Evolutionary conservation across 805 yeast species (phyloP), one percentile per base, ranked within the genome.

Genomic region (Wickerhamomyces sydowiorum): DNA sequence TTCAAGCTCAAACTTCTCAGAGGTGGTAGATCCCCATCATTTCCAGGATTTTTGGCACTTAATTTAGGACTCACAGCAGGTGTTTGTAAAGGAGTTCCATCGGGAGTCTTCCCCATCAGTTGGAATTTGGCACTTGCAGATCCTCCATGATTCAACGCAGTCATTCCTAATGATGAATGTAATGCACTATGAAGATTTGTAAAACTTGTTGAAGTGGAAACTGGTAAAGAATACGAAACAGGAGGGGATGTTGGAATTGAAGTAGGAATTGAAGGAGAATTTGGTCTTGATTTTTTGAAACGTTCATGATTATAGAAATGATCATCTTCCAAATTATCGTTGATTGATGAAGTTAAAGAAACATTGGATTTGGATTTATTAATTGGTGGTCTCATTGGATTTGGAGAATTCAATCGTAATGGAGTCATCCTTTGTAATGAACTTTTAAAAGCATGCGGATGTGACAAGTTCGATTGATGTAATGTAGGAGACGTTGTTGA

Each of bases 341-440:
- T 50, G 22, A n/a, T n/a, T n/a, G 51, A 46, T 7, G 60, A 56
- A 1, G 62, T 50, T 10, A 56, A 33, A 5, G 59, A 54, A 14
- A 51, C 52, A 32, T 56, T 50, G 8, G 59, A 54, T 42, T 54
- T 55, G 10, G 57, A 40, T 50, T 55, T 45, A 34, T 48, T 42
- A 38, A 42, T 21, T 33, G 39, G 34, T 12, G 45, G 22, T n/a
- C 22, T 8, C 14, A 14, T 14, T 27, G 43, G 62, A 46, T 28
- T 53, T 44, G 15, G 43, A 29, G 42, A 61, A 51, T 20, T 55
- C 45, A 46, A 52, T 42, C 69, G 57, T 22, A 78, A 54, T 7
- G 83, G 85, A 0, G 84, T 80, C 82, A 80, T 76, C 54, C 80
- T 67, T 54, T 80, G 85, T 41, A 81, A 58, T 3, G 84, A 72